Evolutionary conservation across 164 flowering plant genomes (phyloP), one percentile per base, ranked within the genome.

Genomic region (Vitis labrusca): DNA sequence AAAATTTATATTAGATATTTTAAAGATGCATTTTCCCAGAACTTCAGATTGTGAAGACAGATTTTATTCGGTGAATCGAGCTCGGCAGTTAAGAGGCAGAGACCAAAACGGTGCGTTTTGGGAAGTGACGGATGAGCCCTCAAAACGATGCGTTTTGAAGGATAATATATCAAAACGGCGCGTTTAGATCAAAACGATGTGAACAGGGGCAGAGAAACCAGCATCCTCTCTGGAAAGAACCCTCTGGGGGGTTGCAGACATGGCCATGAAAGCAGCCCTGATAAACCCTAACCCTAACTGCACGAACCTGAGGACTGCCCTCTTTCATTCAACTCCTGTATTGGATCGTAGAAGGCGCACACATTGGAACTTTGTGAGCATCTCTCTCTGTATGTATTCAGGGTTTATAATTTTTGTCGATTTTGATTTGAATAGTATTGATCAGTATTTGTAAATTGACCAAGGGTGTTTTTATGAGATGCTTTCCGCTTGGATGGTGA

Each of bases 301-400:
- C 66, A 53, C 67, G 44, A 64, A 71, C 19, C 9, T 79, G 5
- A 76, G 72, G 58, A 67, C 82, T 17, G 85, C 83, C n/a, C 64
- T 82, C 52, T 88, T 90, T 70, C 95, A 90, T 70, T 79, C 91
- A 3, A 85, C 89, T 13, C 86, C 92, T 54, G 81, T 81, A 58
- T 75, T 78, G 44, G 86, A 88, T 69, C 91, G 89, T 19, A 85
- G 62, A 74, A 74, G 86, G 37, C 86, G 84, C 66, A 69, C 74
- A 12, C 70, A 69, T 66, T 85, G 86, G 84, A 78, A 76, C 67
- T 70, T 70, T 55, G 90, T 87, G 23, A 80, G 84, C 73, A 52
- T 61, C 66, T 27, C 37, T 70, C 47, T 50, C 44, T 50, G 68
- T 71, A 8, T 60, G 16, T 76, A 23, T 30, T 15, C 14, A 23